Evolutionary conservation across 305 asterid species (phyloP).

Genomic region (Stenogyne calaminthoides): DNA sequence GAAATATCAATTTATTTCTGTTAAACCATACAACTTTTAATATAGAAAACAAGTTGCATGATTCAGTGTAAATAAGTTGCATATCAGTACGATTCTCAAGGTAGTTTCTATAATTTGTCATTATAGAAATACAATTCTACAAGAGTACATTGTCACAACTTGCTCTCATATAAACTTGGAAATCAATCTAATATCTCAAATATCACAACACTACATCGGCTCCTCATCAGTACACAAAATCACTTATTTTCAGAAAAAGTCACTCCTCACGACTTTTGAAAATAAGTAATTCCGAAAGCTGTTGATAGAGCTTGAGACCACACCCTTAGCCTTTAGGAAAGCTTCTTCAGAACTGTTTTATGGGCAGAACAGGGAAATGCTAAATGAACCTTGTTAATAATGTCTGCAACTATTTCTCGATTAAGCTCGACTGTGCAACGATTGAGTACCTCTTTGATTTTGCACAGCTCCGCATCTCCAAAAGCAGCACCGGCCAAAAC

Average conservation of each 20-base stretch:
- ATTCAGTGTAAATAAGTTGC: too few species aligned
- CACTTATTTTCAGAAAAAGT: not conserved
- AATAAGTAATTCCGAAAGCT: too few species aligned
- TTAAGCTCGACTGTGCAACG: slow-evolving; percentile 60
- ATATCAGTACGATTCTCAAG: too few species aligned
- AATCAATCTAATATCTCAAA: not conserved
- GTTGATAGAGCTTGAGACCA: not conserved
- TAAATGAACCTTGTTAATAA: slow-evolving; percentile 62
- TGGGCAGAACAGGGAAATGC: slow-evolving; percentile 65
- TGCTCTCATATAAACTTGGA: not conserved
- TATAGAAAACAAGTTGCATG: too few species aligned
- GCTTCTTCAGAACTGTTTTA: slow-evolving; percentile 21
- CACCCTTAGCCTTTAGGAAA: not conserved
- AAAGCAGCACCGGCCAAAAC: slow-evolving; percentile 70
- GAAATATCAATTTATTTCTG: too few species aligned
- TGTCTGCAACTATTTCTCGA: slow-evolving; percentile 59
- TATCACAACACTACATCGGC: slow-evolving; percentile 15
- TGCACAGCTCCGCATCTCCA: slow-evolving; percentile 83
- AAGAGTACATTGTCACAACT: not conserved
- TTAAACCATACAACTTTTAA: too few species aligned
- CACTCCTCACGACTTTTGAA: too few species aligned
- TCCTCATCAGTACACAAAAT: not conserved
- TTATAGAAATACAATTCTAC: not conserved
- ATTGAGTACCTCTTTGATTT: slow-evolving; percentile 61
- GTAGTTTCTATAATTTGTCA: too few species aligned